Base-by-base conservation (phyloP, 306 rosid genomes). In the Morella rubra region DNA sequence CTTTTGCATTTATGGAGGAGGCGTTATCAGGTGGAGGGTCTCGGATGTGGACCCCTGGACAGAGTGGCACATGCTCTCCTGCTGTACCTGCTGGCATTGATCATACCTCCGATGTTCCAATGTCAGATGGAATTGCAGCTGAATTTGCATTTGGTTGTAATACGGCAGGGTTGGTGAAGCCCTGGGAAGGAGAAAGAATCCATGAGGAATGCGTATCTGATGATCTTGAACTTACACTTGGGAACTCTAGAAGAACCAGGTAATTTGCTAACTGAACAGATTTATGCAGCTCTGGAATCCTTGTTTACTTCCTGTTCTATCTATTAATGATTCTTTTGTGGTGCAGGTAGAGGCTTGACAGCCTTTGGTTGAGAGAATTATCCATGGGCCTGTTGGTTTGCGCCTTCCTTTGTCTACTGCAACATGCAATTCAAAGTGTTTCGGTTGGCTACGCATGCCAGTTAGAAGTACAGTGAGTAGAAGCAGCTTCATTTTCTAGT, bases 161-260 rank as follows among this genome's bases (percentile, higher is more conserved):
- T 66, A 47, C 87, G 9, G 42, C 80, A 3, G 89, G 91, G 46
- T 74, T 88, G 56, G 91, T 88, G 52, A 88, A 88, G 69, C 89
- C 91, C 32, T 88, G 91, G 91, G 91, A 88, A 80, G 91, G 91
- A 79, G 91, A 88, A 81, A 81, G 86, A 65, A 88, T 88, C 40
- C 85, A 81, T n/a, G 91, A 88, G 86, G 91, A 85, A 80, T 88
- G 84, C 73, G 71, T 85, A 22, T 83, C 91, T 4, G 91, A 88
- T 74, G 91, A 88, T 83, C 91, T 88, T 37, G 91, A 85, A 77
- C 91, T 88, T 18, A 88, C 91, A 8, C 91, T 88, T 24, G 91
- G 91, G 71, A 88, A 64, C 80, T 50, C 91, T 11, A 81, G 80
- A 20, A 81, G 80, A 27, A 71, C 89, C 1, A 79, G 91, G 86